Evolutionary conservation across 345 rosid genomes (phyloP).

Genomic region (Raphanus raphanistrum): DNA sequence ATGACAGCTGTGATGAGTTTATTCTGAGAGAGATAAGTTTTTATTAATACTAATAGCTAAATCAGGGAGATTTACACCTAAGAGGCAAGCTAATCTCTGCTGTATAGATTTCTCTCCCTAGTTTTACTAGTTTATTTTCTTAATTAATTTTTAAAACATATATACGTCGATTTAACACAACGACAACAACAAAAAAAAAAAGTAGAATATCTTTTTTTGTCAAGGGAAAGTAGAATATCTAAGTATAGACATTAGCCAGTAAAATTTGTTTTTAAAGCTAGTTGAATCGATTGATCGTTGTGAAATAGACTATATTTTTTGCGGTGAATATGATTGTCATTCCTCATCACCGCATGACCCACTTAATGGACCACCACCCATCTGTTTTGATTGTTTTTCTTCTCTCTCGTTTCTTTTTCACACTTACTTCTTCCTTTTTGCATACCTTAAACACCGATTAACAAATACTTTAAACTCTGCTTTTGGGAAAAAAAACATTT

Average conservation of each 20-base stretch:
- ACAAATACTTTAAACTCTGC: not conserved
- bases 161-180: not conserved
- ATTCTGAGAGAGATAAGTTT: not conserved
- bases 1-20: constrained; percentile 6
- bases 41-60: constrained; percentile 15
- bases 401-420: not conserved
- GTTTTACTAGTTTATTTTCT: not conserved
- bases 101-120: not conserved
- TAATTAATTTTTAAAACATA: not conserved
- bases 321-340: not conserved
- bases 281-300: not conserved
- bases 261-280: not conserved
- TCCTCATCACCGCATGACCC: not conserved
- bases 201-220: not conserved
- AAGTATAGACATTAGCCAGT: not conserved
- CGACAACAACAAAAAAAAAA: not conserved
- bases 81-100: not conserved
- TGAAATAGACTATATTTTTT: too few relatives aligned
- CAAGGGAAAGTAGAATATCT: not conserved
- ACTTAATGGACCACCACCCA: not conserved
- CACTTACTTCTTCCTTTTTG: not conserved
- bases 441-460: not conserved
- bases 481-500: not conserved
- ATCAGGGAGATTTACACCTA: not conserved
- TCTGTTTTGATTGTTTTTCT: not conserved